Conservation (phyloP, 2,329 filamentous ascomycete species). For the Clonostachys chloroleuca region DNA sequence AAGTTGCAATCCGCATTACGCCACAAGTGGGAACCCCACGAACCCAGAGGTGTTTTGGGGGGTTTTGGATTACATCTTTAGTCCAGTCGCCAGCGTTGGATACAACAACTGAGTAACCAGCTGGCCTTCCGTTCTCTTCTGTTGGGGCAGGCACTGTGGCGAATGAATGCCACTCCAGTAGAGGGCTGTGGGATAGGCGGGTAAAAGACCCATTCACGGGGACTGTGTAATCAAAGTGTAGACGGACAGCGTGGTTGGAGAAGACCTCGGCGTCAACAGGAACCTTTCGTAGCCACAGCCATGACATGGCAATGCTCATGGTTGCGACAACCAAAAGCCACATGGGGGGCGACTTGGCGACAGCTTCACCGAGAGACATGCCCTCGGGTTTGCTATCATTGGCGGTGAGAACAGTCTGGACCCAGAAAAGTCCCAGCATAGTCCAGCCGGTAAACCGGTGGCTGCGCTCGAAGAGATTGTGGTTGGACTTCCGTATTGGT, state of each 20-base stretch:
- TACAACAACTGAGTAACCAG: constrained; percentile 53
- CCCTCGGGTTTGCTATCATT: constrained; percentile 20
- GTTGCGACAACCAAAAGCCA: constrained; percentile 62
- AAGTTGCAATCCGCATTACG: constrained; percentile 56
- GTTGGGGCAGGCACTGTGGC: constrained; percentile 57
- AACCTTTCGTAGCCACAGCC: constrained; percentile 61
- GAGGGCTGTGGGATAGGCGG: constrained; percentile 51
- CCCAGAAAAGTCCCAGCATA: constrained; percentile 56
- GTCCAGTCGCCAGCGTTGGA: constrained; percentile 70
- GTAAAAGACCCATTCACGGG: constrained; percentile 24
- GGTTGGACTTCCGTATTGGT: constrained; percentile 47
- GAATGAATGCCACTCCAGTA: constrained; percentile 65
- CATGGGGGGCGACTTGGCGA: constrained; percentile 32
- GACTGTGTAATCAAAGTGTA: constrained; percentile 57
- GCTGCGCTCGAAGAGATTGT: constrained; percentile 61
- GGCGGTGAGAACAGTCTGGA: constrained; percentile 44
- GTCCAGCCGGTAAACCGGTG: constrained; percentile 68
- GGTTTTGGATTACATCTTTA: constrained; percentile 57
- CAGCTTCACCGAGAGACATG: constrained; percentile 15
- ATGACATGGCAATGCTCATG: constrained; percentile 59
- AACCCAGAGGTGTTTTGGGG: constrained; percentile 57
- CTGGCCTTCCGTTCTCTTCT: background rate
- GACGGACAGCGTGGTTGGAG: constrained; percentile 61
- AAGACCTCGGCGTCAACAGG: constrained; percentile 57
- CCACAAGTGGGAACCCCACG: constrained; percentile 59